A percentile compares a stretch with the other conserved stretches of the same genome.
Evolutionary conservation across 768 basidiomycete genomes (phyloP).

Genomic region (Suillus tomentosus): DNA sequence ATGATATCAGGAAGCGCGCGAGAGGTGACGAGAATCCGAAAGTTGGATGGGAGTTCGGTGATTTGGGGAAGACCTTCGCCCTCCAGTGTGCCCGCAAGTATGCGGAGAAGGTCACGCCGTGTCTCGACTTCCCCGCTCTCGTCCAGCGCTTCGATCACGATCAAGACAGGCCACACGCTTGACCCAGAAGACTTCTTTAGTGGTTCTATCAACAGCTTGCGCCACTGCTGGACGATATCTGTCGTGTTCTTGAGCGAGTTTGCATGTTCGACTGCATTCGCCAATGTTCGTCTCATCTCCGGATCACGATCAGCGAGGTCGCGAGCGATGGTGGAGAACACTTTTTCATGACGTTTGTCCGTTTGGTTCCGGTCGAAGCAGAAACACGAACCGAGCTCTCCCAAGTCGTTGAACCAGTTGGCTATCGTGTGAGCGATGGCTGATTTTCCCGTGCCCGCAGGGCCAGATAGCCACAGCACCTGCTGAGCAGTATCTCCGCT

Average conservation of each 20-base stretch:
- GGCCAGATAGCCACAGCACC: constrained; percentile 19
- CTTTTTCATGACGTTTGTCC: constrained; percentile 12
- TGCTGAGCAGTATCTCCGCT: neutral
- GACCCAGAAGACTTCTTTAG: neutral
- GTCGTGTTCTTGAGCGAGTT: neutral
- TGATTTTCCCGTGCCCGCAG: constrained; percentile 32
- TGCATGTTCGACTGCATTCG: neutral
- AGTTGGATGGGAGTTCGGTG: constrained; percentile 10
- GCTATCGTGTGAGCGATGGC: constrained; percentile 25
- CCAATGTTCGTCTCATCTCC: constrained; percentile 3
- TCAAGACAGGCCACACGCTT: constrained; percentile 21
- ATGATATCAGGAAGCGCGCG: constrained; percentile 12
- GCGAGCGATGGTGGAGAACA: constrained; percentile 35
- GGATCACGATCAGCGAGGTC: constrained; percentile 23
- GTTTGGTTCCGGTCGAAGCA: constrained; percentile 18
- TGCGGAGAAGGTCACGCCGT: constrained; percentile 24
- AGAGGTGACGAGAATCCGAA: constrained; percentile 17
- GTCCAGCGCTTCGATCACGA: constrained; percentile 29
- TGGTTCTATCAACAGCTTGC: constrained; percentile 21
- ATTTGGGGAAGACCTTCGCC: neutral
- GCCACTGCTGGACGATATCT: constrained; percentile 18
- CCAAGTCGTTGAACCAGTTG: constrained; percentile 11
- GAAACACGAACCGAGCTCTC: constrained; percentile 22
- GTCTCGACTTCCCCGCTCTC: constrained; percentile 11
- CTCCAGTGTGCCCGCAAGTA: constrained; percentile 12